A percentile compares a stretch with the other conserved stretches of the same genome.
phyloP scores from a whole-genome alignment of 2,329 filamentous ascomycete genomes.

The Botrytis galanthina region DNA sequence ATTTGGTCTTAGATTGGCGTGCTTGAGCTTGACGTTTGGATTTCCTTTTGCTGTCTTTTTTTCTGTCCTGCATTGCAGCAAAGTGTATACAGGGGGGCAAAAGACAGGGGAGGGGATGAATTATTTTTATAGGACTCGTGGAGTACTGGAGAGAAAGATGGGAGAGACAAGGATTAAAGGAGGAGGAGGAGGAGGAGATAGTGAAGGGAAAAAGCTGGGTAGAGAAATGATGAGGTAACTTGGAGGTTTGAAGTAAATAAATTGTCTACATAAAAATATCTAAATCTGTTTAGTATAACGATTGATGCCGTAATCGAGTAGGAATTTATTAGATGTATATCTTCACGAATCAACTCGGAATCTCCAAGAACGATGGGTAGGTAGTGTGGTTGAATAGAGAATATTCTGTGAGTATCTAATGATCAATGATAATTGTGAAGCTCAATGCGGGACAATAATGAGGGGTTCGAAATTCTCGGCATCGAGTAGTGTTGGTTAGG shows the following conservation, averaged over 20 bases:
- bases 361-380: not conserved
- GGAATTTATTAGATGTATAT: not conserved
- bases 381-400: not conserved
- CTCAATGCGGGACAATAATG: constrained; percentile 15
- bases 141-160: constrained; percentile 8
- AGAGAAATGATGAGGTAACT: not conserved
- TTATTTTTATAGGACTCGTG: not conserved
- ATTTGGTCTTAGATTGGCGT: constrained; percentile 1
- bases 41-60: not conserved
- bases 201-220: not conserved
- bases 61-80: constrained; percentile 8
- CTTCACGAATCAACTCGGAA: not conserved
- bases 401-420: not conserved
- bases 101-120: not conserved
- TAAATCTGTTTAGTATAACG: not conserved
- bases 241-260: not conserved
- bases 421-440: not conserved
- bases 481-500: not conserved
- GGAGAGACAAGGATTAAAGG: constrained; percentile 4
- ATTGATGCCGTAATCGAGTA: not conserved
- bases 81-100: not conserved
- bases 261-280: no score
- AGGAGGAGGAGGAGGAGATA: not conserved
- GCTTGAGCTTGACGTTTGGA: constrained; percentile 4
- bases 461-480: constrained; percentile 12